Evolutionary conservation across 352 stramenopile genomes (phyloP).

Genomic region (Globisporangium uncinulatum): DNA sequence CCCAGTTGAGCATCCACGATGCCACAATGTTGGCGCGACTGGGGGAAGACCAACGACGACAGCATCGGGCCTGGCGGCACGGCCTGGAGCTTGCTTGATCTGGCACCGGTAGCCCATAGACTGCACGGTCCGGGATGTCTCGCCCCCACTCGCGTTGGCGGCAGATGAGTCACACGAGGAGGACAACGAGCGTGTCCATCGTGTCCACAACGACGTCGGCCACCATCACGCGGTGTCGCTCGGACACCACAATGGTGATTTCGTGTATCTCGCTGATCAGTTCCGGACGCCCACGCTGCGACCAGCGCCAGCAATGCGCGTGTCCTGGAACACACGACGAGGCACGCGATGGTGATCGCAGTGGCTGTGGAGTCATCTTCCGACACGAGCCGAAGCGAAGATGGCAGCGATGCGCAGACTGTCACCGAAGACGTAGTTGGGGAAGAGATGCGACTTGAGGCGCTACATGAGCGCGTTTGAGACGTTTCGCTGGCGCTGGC

Average conservation of each 20-base stretch:
- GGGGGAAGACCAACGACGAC: neutral
- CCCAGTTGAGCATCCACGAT: neutral
- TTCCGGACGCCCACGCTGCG: neutral
- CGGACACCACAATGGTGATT: neutral
- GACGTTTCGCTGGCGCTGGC: neutral
- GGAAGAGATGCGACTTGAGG: neutral
- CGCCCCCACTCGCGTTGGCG: neutral
- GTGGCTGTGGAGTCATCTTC: neutral
- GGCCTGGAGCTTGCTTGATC: conserved; percentile 2
- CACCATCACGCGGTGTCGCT: neutral
- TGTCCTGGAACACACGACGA: conserved; percentile 3
- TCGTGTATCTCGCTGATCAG: conserved; percentile 3
- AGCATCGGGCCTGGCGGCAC: neutral
- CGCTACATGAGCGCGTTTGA: conserved; percentile 5
- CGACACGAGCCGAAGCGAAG: conserved; percentile 1
- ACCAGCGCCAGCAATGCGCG: conserved; percentile 3
- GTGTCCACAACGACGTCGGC: conserved; percentile 8
- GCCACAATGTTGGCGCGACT: neutral
- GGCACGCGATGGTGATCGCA: conserved; percentile 2
- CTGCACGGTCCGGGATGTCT: conserved; percentile 2
- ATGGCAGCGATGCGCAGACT: conserved; percentile 4
- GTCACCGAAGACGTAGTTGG: conserved; percentile 2
- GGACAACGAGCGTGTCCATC: conserved; percentile 8
- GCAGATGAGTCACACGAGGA: conserved; percentile 6
- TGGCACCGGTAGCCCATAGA: conserved; percentile 8